Evolutionary conservation across 2,329 filamentous ascomycete species (phyloP).

Genomic region (Periconia sp.): DNA sequence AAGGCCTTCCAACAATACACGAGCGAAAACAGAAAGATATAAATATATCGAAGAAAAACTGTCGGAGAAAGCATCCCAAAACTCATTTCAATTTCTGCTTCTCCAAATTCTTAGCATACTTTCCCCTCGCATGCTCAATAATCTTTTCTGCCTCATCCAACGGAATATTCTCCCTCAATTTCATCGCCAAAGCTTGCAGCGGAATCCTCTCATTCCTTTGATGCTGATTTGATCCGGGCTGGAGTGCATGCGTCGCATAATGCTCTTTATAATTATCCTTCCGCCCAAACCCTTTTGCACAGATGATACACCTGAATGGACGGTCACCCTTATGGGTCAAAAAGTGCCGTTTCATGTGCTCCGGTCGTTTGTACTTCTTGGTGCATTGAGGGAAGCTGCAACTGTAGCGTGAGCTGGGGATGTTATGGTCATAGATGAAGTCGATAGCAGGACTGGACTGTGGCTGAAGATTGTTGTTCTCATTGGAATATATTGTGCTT

Average conservation of each 20-base stretch:
- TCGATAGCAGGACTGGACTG: too few species aligned
- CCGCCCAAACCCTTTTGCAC: constrained; percentile 27
- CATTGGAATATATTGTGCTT: too few species aligned
- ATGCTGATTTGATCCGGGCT: constrained; percentile 28
- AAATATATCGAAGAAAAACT: background rate
- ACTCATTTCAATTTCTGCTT: background rate
- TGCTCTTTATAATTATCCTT: constrained; percentile 42
- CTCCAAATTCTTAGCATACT: constrained; percentile 19
- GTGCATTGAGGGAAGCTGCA: too few species aligned
- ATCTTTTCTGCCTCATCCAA: constrained; percentile 28
- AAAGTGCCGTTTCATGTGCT: constrained; percentile 3
- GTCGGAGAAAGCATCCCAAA: background rate
- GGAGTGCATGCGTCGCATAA: constrained; percentile 30
- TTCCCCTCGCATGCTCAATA: constrained; percentile 29
- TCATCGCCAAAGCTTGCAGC: constrained; percentile 24
- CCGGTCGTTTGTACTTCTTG: too few species aligned
- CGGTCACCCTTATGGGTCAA: too few species aligned
- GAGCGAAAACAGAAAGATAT: background rate
- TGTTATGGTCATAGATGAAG: too few species aligned
- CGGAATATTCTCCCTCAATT: background rate
- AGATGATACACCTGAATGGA: constrained; percentile 24
- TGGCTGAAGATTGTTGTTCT: too few species aligned
- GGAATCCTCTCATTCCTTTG: constrained; percentile 23
- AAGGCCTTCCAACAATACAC: background rate
- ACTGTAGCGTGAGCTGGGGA: too few species aligned